Evolutionary conservation across 352 stramenopile species (phyloP).

Genomic region (Stephanocyclus meneghinianus): DNA sequence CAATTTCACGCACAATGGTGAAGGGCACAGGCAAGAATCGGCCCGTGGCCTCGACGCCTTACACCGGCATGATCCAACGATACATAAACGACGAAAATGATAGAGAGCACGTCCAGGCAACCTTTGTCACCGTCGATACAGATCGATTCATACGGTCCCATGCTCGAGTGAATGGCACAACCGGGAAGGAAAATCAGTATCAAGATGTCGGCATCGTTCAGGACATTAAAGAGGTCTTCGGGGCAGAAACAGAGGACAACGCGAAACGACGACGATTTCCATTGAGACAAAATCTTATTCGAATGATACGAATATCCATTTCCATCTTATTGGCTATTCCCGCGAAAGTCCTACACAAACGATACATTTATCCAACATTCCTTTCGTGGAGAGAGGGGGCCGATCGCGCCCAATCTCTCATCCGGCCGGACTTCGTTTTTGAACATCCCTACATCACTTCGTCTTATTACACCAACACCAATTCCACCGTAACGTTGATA

Average conservation of each 20-base stretch:
- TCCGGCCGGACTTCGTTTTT: slow-evolving; percentile 38
- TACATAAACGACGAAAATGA: slow-evolving; percentile 24
- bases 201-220: background rate
- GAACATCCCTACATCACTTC: slow-evolving; percentile 53
- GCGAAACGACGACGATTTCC: background rate
- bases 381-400: background rate
- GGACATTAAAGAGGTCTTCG: background rate
- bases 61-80: slow-evolving; percentile 34
- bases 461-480: slow-evolving; percentile 43
- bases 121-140: slow-evolving; percentile 1
- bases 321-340: slow-evolving; percentile 5
- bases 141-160: background rate
- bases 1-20: background rate
- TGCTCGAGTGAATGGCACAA: background rate
- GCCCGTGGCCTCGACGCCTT: slow-evolving; percentile 2
- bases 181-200: background rate
- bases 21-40: background rate
- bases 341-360: slow-evolving; percentile 6
- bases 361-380: slow-evolving; percentile 1
- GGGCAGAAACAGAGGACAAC: background rate
- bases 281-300: background rate
- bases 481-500: slow-evolving; percentile 14
- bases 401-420: background rate
- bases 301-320: slow-evolving; percentile 7
- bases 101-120: background rate